These are phyloP conservation scores for Poteriospumella lacustris DNA, from an alignment of 108 stramenopile genomes.

Conservation along the genomic window DNA sequence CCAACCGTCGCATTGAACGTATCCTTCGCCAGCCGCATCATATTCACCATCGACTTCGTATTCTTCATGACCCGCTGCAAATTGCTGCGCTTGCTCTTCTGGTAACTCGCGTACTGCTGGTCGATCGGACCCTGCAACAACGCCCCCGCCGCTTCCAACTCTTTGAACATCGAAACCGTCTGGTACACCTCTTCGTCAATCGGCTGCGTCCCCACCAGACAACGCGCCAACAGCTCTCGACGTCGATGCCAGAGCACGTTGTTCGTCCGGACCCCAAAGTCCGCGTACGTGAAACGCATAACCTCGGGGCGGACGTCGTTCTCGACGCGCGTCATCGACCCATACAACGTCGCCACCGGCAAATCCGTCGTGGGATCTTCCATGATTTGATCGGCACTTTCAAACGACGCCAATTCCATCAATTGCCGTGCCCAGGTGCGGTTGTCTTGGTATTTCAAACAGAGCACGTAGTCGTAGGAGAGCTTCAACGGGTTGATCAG, in stretches of 20 bases:
- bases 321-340: not conserved
- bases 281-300: slow-evolving; percentile 3
- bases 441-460: slow-evolving; percentile 4
- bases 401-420: not conserved
- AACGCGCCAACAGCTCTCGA: not conserved
- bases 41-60: too few species aligned
- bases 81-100: not conserved
- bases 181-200: not conserved
- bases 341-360: not conserved
- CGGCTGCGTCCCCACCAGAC: slow-evolving; percentile 1
- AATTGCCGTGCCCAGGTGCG: not conserved
- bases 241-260: not conserved
- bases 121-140: slow-evolving; percentile 1
- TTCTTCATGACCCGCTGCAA: too few species aligned
- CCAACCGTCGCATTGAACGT: too few species aligned
- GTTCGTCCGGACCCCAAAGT: slow-evolving; percentile 1
- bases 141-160: not conserved
- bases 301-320: not conserved
- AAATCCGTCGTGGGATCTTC: not conserved
- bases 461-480: not conserved
- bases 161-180: not conserved
- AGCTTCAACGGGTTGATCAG: not conserved
- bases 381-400: slow-evolving; percentile 4
- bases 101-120: not conserved
- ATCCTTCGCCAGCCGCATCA: too few species aligned